phyloP scores from a whole-genome alignment of 352 stramenopile genomes.

The Phytophthora melonis region DNA sequence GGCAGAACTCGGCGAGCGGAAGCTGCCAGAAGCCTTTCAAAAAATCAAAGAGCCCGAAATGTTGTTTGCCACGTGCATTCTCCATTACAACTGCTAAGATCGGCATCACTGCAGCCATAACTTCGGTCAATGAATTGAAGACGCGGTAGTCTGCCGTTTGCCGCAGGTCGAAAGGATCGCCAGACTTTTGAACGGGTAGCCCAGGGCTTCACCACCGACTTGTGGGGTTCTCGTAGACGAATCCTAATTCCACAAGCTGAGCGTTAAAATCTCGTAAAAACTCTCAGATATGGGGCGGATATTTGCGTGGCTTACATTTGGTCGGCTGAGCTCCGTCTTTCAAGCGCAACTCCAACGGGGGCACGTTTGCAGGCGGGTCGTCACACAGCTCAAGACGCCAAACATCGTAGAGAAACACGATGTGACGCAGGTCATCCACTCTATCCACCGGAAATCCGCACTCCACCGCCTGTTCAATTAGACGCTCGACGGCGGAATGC shows the following conservation, averaged over 20 bases:
- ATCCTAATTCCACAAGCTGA: not conserved
- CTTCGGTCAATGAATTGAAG: not conserved
- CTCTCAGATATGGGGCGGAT: not conserved
- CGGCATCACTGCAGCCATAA: not conserved
- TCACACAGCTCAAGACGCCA: not conserved
- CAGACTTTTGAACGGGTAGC: too few relatives aligned
- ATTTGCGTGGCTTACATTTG: not conserved
- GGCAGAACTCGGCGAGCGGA: constrained; percentile 8
- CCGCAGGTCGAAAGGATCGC: too few relatives aligned
- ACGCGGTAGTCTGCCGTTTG: too few relatives aligned
- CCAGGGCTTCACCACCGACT: too few relatives aligned
- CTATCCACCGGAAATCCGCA: constrained; percentile 13
- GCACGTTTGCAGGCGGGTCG: not conserved
- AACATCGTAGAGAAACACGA: not conserved
- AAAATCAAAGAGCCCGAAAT: constrained; percentile 18
- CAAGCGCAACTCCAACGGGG: not conserved
- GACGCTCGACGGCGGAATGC: not conserved
- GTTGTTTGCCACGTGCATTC: not conserved
- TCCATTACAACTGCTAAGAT: too few relatives aligned
- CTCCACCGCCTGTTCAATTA: constrained; percentile 14
- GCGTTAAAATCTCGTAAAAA: not conserved
- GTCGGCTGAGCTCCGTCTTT: not conserved
- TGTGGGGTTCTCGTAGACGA: too few relatives aligned
- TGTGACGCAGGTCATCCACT: not conserved
- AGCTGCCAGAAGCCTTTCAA: constrained; percentile 16